Evolutionary conservation across 2,329 filamentous ascomycete genomes (phyloP), one percentile per base, ranked within the genome.

Genomic region (Diplodia seriata): DNA sequence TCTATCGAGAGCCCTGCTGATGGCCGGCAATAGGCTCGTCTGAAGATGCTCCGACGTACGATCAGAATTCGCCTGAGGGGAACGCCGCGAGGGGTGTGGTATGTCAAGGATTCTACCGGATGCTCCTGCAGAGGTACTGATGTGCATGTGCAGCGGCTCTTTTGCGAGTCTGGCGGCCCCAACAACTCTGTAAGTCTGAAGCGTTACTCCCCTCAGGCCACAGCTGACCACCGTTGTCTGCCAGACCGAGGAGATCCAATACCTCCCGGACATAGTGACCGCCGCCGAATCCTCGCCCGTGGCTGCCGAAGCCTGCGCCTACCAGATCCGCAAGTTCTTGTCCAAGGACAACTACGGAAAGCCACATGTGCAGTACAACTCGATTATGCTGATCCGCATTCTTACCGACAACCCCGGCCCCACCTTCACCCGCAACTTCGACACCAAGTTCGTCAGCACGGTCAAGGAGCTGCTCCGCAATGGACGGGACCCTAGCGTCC

Each of bases 351-450:
- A 92, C 79, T 84, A 80, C 71, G 76, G 76, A 40, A 80, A 84
- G 54, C 88, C 92, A 11, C 89, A 91, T 73, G 89, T 90, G 72
- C 94, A 98, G 79, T 98, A 97, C 85, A 97, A 98, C 81, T 91
- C 93, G 70, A 89, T 98, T 75, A 98, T 98, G 95, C 86, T 99
- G 67, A 85, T 96, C 72, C 90, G 94, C 70, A 99, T 99, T 75
- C 83, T 99, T 71, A 86, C 89, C 73, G 94, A 98, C 78, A 97
- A 99, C 77, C 95, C 95, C 0, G 94, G 94, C 36, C 85, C 86
- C 65, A 93, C 89, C 1, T 99, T 99, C 75, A 97, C 94, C n/a
- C 87, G 91, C 72, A 94, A 97, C 77, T 80, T 98, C 51, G 94
- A 97, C 79, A 85, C 89, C 75, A 92, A 92, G 74, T 98, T 97